Percentiles rank a stretch among this genome's conserved stretches.
phyloP scores from a whole-genome alignment of 1,139 yeast species.

The Candida sanyaensis region DNA sequence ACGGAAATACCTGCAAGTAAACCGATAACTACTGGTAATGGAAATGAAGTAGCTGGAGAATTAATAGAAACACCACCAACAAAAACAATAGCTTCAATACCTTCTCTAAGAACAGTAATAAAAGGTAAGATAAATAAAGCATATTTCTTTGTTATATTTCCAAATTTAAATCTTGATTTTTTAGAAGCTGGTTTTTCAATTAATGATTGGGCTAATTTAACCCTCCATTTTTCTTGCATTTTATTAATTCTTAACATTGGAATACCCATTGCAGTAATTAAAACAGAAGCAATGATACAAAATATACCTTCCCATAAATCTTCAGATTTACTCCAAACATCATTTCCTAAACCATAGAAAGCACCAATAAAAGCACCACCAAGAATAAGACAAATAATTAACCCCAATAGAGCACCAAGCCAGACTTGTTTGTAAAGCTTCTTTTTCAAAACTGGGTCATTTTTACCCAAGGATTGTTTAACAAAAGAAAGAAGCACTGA shows the following conservation, averaged over 20 bases:
- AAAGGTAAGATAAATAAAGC: conserved; percentile 80
- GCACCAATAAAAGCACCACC: conserved; percentile 88
- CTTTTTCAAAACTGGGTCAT: conserved; percentile 57
- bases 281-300: conserved; percentile 76
- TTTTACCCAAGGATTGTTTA: conserved; percentile 74
- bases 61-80: conserved; percentile 88
- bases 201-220: conserved; percentile 79
- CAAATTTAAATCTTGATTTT: conserved; percentile 32
- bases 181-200: conserved; percentile 42
- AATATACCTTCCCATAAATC: conserved; percentile 94
- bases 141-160: conserved; percentile 56
- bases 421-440: conserved; percentile 73
- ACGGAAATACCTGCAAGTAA: conserved; percentile 68
- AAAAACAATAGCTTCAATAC: conserved; percentile 88
- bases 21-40: conserved; percentile 80
- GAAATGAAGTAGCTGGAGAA: conserved; percentile 77
- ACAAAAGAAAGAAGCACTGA: conserved; percentile 89
- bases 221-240: conserved; percentile 89
- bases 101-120: conserved; percentile 85
- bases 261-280: conserved; percentile 88
- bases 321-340: conserved; percentile 84
- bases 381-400: conserved; percentile 69
- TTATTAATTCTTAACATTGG: conserved; percentile 90
- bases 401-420: conserved; percentile 73
- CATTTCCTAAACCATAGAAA: conserved; percentile 75